Evolutionary conservation across 177 flowering plant genomes (phyloP), one percentile per base, ranked within the genome.

Genomic region (Telopea speciosissima): DNA sequence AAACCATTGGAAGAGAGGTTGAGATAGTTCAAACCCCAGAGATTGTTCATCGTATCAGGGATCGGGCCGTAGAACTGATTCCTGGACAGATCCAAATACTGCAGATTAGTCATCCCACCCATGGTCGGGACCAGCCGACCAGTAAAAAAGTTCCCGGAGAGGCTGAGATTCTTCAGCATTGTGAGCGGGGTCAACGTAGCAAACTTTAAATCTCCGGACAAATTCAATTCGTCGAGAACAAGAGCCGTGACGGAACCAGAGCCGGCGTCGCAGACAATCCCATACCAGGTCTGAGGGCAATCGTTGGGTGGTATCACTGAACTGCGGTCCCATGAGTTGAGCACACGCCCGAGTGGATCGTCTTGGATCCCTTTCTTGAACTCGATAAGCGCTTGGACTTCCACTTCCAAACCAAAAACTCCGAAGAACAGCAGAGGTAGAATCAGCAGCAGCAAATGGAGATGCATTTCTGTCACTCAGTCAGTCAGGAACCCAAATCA

Each of bases 21-120:
- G 67, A 93, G 44, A 67, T 88, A 81, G 69, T 77, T 75, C 71
- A 96, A 77, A 2, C 79, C 82, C 90, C 90, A 91, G 3, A 96
- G 78, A 2, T 90, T 86, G 16, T 75, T 81, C 72, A 96, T 75
- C 74, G 83, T 73, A 28, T 66, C 86, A 0, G 99, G 99, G 67
- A 93, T 82, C 62, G 97, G 95, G 1, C 98, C 99, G 28, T 84
- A 84, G 73, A 96, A 96, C 42, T 22, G 24, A 71, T 93, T 96
- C 3, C 72, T 56, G 0, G 96, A 89, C 71, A 96, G 93, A 93
- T 96, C 99, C 79, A 93, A 75, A 73, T 79, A 79, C 79, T 88
- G 85, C 58, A 96, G 77, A 8, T 88, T 67, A 26, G 69, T 59
- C 77, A 96, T 80, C 4, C 76, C 36, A 1, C 99, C 95, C 33